A percentile compares a stretch with the other conserved stretches of the same genome.
Evolutionary conservation across 345 rosid species (phyloP).

Genomic region (Corchorus olitorius): DNA sequence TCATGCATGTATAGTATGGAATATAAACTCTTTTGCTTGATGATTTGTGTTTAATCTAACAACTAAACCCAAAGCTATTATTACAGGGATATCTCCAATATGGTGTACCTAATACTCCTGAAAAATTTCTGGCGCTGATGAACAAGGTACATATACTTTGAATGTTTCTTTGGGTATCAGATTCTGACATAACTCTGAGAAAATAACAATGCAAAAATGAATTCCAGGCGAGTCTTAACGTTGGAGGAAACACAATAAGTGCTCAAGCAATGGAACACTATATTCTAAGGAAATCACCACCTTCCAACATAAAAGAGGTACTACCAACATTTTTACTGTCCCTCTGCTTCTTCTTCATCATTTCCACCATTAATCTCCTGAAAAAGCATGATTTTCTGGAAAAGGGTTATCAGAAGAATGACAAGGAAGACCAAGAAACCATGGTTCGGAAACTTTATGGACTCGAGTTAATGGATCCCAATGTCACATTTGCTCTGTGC

Average conservation of each 20-base stretch:
- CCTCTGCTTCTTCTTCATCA: neutral
- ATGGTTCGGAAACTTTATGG: constrained; percentile 66
- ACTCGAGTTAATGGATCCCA: constrained; percentile 61
- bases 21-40: neutral
- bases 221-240: constrained; percentile 69
- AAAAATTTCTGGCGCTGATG: constrained; percentile 58
- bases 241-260: constrained; percentile 80
- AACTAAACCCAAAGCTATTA: neutral
- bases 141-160: constrained; percentile 49
- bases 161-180: neutral
- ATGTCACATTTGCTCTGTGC: constrained; percentile 79
- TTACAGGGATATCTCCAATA: constrained; percentile 84
- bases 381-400: neutral
- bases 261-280: constrained; percentile 86
- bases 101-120: constrained; percentile 81
- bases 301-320: constrained; percentile 57
- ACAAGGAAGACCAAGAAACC: constrained; percentile 63
- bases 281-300: constrained; percentile 58
- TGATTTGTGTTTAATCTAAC: constrained; percentile 14
- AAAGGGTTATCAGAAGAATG: constrained; percentile 37
- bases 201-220: neutral
- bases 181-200: neutral
- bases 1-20: constrained; percentile 77
- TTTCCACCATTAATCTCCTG: neutral
- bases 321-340: neutral